Conservation (phyloP, 2,329 filamentous ascomycete species). For the Diaporthe destruens region DNA sequence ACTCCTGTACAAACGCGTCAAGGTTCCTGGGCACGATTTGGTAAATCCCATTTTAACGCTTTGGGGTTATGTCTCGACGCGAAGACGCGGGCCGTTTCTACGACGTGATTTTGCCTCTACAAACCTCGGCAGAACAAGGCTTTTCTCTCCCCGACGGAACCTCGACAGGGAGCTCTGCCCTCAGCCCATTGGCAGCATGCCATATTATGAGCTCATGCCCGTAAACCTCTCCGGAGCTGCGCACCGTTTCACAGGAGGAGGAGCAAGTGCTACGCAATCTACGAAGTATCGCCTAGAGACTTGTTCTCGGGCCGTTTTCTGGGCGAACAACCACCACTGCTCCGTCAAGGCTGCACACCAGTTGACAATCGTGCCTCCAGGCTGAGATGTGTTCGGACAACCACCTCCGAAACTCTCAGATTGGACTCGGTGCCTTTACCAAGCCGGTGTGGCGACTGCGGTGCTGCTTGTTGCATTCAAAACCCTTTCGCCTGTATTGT, state of each 20-base stretch:
- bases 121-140: neutral
- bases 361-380: too few species aligned
- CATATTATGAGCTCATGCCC: too few species aligned
- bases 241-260: neutral
- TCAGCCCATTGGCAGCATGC: neutral
- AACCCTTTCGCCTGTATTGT: neutral
- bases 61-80: neutral
- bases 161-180: too few species aligned
- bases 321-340: slow-evolving; percentile 2
- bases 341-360: neutral
- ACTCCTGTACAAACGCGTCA: slow-evolving; percentile 18
- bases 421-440: neutral
- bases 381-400: neutral
- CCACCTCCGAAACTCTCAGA: neutral
- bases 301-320: neutral
- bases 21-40: slow-evolving; percentile 1
- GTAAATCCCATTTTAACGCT: slow-evolving; percentile 8
- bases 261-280: neutral
- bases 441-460: neutral
- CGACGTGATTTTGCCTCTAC: neutral
- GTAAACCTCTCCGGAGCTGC: neutral
- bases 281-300: too few species aligned
- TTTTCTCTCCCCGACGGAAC: neutral
- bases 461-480: neutral
- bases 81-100: neutral